These are phyloP conservation scores for Populus trichocarpa DNA, from an alignment of 441 rosid species.

Conservation along the genomic window DNA sequence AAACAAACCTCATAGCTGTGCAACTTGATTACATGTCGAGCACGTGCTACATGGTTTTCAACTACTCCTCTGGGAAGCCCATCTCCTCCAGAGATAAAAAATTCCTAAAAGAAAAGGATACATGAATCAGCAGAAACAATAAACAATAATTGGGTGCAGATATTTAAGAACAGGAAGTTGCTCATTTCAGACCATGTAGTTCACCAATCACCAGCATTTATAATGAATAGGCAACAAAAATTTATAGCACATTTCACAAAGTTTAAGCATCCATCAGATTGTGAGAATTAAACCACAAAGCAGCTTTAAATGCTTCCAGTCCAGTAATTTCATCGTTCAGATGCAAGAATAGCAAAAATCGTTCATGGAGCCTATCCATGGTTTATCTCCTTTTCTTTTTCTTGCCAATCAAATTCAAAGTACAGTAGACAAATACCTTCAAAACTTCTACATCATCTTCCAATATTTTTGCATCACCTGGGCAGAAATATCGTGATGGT, in stretches of 20 bases:
- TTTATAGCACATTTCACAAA: not conserved
- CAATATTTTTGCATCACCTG: conserved; percentile 70
- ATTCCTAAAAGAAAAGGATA: conserved; percentile 49
- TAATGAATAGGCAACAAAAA: not conserved
- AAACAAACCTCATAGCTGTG: conserved; percentile 78
- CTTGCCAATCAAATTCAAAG: conserved; percentile 1
- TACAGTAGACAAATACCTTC: conserved; percentile 52
- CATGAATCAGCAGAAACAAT: not conserved
- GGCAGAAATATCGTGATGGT: conserved; percentile 57
- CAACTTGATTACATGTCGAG: conserved; percentile 70
- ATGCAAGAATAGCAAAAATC: not conserved
- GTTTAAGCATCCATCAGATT: conserved; percentile 2
- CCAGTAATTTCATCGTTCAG: not conserved
- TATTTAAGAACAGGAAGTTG: not conserved
- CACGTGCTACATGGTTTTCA: conserved; percentile 88
- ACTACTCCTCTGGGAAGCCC: conserved; percentile 98
- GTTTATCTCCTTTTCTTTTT: not conserved
- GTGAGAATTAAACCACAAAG: not conserved
- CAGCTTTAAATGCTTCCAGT: conserved; percentile 7
- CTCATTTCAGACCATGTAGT: not conserved
- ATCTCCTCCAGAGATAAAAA: conserved; percentile 95
- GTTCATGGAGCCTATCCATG: not conserved
- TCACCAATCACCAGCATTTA: not conserved
- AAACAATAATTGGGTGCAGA: not conserved
- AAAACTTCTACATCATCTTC: conserved; percentile 87